A percentile compares a stretch with the other conserved stretches of the same genome.
These are phyloP conservation scores for Cercospora beticola DNA, from an alignment of 2,329 filamentous ascomycete genomes.

Conservation along the genomic window DNA sequence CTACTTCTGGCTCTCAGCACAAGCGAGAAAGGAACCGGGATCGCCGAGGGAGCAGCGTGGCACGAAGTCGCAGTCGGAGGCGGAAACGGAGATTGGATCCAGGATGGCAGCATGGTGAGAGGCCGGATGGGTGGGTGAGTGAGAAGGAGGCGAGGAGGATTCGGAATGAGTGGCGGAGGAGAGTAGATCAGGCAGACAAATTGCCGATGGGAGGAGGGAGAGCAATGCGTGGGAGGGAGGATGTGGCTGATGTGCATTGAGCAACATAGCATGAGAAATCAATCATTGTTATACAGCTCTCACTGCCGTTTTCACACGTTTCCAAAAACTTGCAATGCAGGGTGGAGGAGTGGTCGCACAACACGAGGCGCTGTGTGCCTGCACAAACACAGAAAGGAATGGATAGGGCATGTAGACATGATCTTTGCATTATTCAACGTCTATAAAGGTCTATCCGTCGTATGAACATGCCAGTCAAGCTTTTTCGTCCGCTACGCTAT, in stretches of 20 bases:
- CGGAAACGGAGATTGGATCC: slow-evolving; percentile 30
- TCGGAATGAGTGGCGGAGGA: slow-evolving; percentile 24
- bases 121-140: slow-evolving; percentile 36
- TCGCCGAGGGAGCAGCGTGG: slow-evolving; percentile 10
- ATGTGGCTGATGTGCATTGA: background rate
- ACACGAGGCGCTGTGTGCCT: background rate
- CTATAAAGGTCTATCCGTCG: background rate
- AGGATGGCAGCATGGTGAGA: slow-evolving; percentile 39
- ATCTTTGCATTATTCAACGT: background rate
- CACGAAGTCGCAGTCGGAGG: slow-evolving; percentile 15
- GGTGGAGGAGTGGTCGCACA: background rate
- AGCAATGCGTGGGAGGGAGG: background rate
- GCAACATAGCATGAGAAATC: no score
- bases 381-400: background rate
- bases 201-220: background rate
- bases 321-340: no score
- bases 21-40: slow-evolving; percentile 8
- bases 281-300: background rate
- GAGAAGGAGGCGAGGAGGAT: slow-evolving; percentile 35
- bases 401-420: background rate
- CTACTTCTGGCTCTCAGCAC: background rate
- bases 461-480: background rate
- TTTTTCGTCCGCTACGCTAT: background rate
- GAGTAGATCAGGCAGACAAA: slow-evolving; percentile 16
- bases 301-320: background rate